Percentiles rank a stretch among this genome's conserved stretches.
Conservation (phyloP, 2,329 filamentous ascomycete species). For the Claviceps citrina region DNA sequence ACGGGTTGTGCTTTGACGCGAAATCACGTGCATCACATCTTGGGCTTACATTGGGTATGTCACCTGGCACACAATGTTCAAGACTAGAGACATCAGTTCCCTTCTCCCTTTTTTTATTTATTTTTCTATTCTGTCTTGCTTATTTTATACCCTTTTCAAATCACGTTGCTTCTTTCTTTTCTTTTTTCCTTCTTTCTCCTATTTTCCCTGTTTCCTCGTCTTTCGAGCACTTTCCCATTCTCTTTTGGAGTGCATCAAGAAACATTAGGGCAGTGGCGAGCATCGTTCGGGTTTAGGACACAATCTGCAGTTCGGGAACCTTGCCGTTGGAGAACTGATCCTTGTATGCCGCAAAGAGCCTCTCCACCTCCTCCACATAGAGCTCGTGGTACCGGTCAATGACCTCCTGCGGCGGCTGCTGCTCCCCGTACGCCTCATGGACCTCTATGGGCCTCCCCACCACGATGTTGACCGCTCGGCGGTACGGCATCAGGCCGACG, state of each 20-base stretch:
- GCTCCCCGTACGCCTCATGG: conserved; percentile 34
- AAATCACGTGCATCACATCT: conserved; percentile 8
- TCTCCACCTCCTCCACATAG: conserved; percentile 62
- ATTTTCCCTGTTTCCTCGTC: background rate
- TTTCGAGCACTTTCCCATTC: too few relatives aligned
- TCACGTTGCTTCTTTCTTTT: background rate
- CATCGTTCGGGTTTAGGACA: conserved; percentile 40
- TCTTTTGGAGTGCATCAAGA: too few relatives aligned
- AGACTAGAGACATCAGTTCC: too few relatives aligned
- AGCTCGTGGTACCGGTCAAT: conserved; percentile 65
- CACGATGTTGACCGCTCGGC: conserved; percentile 74
- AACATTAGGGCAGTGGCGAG: too few relatives aligned
- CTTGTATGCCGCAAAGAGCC: conserved; percentile 65
- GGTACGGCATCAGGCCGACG: conserved; percentile 88
- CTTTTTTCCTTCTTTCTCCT: background rate
- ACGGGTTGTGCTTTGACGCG: conserved; percentile 3
- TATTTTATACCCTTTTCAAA: too few relatives aligned
- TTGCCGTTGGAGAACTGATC: conserved; percentile 53
- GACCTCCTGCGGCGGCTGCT: conserved; percentile 57
- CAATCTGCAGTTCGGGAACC: conserved; percentile 50
- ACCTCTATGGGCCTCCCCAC: conserved; percentile 71
- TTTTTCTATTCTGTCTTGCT: too few relatives aligned
- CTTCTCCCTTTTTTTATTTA: background rate
- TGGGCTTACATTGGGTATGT: too few relatives aligned
- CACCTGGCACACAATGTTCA: too few relatives aligned